These are phyloP conservation scores for Phytophthora sp. DNA, from an alignment of 352 stramenopile species.

Conservation along the genomic window DNA sequence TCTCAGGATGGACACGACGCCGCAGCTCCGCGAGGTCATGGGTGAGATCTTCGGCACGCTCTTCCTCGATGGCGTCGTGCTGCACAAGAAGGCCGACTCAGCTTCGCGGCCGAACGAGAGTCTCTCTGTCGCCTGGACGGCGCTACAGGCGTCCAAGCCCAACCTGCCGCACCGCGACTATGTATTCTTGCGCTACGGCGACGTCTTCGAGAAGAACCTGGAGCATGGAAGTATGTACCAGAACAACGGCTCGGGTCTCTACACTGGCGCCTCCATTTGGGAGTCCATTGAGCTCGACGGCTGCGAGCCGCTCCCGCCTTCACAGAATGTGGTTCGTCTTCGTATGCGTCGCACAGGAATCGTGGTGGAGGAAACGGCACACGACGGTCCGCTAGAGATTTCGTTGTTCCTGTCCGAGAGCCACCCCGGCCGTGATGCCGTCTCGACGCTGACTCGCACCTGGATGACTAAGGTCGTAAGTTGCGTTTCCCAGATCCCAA, in stretches of 20 bases:
- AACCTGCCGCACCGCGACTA: conserved; percentile 88
- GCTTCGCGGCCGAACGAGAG: conserved; percentile 64
- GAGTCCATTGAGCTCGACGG: conserved; percentile 86
- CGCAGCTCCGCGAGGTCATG: conserved; percentile 76
- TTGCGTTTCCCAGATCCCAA: conserved; percentile 71
- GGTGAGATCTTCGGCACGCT: conserved; percentile 84
- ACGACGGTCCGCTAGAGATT: conserved; percentile 64
- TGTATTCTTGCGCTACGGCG: conserved; percentile 83
- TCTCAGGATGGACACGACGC: conserved; percentile 74
- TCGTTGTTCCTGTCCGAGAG: conserved; percentile 79
- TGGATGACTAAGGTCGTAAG: conserved; percentile 89
- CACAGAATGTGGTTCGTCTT: conserved; percentile 82
- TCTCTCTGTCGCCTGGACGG: conserved; percentile 84
- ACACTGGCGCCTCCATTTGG: conserved; percentile 81
- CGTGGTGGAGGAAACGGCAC: conserved; percentile 76
- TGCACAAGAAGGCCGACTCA: conserved; percentile 69
- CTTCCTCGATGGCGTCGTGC: conserved; percentile 80
- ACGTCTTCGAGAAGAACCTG: conserved; percentile 77
- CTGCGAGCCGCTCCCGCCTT: conserved; percentile 70
- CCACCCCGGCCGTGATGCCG: conserved; percentile 69
- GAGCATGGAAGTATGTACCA: conserved; percentile 67
- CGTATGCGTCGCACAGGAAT: conserved; percentile 81
- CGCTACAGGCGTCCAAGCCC: conserved; percentile 79
- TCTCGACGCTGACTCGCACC: conserved; percentile 72
- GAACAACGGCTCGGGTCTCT: conserved; percentile 66